These are phyloP conservation scores for Botryotinia narcissicola DNA, from an alignment of 2,329 filamentous ascomycete species.

Conservation along the genomic window DNA sequence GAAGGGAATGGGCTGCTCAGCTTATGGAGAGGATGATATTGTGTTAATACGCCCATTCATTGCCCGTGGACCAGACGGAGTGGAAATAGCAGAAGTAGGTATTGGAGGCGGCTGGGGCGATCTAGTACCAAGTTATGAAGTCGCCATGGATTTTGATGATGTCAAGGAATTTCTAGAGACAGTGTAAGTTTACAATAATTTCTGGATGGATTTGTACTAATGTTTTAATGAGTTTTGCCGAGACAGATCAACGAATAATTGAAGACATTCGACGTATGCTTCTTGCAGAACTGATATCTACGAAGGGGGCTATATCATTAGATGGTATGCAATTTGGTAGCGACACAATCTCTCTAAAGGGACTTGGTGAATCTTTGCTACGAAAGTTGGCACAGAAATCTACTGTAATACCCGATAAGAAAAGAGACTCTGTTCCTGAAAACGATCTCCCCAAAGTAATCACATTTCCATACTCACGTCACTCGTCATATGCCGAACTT, in stretches of 20 bases:
- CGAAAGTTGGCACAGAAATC: constrained; percentile 24
- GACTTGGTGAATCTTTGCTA: constrained; percentile 32
- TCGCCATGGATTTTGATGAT: constrained; percentile 1
- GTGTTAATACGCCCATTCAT: constrained; percentile 81
- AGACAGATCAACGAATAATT: constrained; percentile 39
- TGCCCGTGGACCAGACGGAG: constrained; percentile 57
- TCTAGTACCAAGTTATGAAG: constrained; percentile 45
- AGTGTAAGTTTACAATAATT: neutral
- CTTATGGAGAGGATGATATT: constrained; percentile 48
- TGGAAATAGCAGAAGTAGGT: constrained; percentile 68
- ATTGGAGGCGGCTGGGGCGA: constrained; percentile 78
- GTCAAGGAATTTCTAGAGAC: constrained; percentile 5
- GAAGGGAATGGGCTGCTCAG: constrained; percentile 60
- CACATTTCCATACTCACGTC: constrained; percentile 80
- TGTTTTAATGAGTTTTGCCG: constrained; percentile 23
- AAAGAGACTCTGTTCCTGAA: neutral
- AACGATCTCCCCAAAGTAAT: constrained; percentile 41
- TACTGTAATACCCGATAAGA: neutral
- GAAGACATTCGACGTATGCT: constrained; percentile 36
- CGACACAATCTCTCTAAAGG: constrained; percentile 28
- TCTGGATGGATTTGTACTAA: constrained; percentile 17
- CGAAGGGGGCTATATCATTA: constrained; percentile 31
- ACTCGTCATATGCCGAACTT: constrained; percentile 82
- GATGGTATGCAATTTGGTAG: constrained; percentile 26
- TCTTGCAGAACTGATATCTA: constrained; percentile 27